phyloP scores from a whole-genome alignment of 306 rosid species.

The Cajanus cajan region DNA sequence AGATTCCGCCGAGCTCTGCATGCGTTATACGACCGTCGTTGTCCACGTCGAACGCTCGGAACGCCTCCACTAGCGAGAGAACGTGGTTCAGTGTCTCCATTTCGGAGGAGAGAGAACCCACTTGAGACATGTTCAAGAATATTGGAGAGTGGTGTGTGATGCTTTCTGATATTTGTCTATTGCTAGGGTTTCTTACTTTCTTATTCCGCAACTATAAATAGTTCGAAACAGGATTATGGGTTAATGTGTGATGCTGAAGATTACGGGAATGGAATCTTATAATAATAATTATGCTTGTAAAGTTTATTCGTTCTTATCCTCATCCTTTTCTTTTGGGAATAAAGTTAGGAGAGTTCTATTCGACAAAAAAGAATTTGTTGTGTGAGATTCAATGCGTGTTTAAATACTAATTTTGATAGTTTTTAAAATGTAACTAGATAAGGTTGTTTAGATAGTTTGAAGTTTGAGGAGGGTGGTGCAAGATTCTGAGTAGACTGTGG shows the following conservation, averaged over 20 bases:
- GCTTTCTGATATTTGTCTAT: neutral
- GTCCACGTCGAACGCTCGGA: slow-evolving; percentile 67
- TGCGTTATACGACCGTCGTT: slow-evolving; percentile 55
- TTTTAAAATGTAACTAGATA: neutral
- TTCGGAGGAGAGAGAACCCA: slow-evolving; percentile 42
- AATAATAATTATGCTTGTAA: neutral
- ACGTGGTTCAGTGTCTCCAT: slow-evolving; percentile 58
- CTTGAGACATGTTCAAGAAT: slow-evolving; percentile 45
- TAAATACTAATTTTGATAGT: neutral
- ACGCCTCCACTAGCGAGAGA: slow-evolving; percentile 52
- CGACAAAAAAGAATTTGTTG: neutral
- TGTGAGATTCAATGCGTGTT: neutral
- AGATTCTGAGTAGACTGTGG: neutral
- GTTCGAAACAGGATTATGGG: neutral
- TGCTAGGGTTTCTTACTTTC: neutral
- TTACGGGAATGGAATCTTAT: slow-evolving; percentile 27
- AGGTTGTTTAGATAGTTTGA: too few species aligned
- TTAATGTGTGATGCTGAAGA: neutral
- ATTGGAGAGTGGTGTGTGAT: neutral
- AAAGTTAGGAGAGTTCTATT: slow-evolving; percentile 8
- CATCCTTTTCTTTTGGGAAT: neutral
- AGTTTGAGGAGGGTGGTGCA: neutral
- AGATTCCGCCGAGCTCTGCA: slow-evolving; percentile 63
- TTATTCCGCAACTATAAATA: slow-evolving; percentile 21
- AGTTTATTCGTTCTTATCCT: slow-evolving; percentile 30